These are phyloP conservation scores for Closterium sp. DNA, from an alignment of 139 green algal species.

Conservation along the genomic window DNA sequence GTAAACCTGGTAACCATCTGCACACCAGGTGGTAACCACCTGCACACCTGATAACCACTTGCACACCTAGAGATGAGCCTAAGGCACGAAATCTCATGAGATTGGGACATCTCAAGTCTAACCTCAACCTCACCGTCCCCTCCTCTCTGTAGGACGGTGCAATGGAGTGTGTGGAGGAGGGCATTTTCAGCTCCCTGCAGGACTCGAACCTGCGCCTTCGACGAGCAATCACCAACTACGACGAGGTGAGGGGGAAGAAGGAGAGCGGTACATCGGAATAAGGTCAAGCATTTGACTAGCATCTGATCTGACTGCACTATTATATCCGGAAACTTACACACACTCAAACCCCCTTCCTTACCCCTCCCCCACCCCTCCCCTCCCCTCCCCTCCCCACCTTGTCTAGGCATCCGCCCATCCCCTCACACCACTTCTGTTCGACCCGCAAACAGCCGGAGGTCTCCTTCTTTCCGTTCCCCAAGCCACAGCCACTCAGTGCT, in stretches of 20 bases:
- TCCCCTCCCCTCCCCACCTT: not conserved
- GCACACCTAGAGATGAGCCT: not conserved
- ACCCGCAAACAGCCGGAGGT: constrained; percentile 78
- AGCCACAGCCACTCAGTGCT: constrained; percentile 46
- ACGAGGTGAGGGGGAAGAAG: too few relatives aligned
- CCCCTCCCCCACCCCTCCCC: not conserved
- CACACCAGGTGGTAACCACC: not conserved
- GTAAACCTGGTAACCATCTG: not conserved
- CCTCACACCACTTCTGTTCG: constrained; percentile 62
- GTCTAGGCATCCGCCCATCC: not conserved
- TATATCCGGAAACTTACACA: too few relatives aligned
- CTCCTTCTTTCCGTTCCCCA: constrained; percentile 67
- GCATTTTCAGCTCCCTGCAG: constrained; percentile 67
- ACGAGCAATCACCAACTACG: not conserved
- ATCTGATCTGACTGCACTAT: too few relatives aligned
- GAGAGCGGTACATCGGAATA: too few relatives aligned
- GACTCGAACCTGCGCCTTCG: constrained; percentile 58
- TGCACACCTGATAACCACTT: not conserved
- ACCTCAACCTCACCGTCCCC: too few relatives aligned
- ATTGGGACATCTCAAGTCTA: too few relatives aligned
- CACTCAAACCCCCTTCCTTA: too few relatives aligned
- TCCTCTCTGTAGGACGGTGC: constrained; percentile 52
- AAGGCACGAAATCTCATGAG: too few relatives aligned
- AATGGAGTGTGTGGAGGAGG: constrained; percentile 45
- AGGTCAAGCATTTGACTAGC: too few relatives aligned